These are phyloP conservation scores for Penicillium sp. DNA, from an alignment of 2,329 filamentous ascomycete species.

Conservation along the genomic window DNA sequence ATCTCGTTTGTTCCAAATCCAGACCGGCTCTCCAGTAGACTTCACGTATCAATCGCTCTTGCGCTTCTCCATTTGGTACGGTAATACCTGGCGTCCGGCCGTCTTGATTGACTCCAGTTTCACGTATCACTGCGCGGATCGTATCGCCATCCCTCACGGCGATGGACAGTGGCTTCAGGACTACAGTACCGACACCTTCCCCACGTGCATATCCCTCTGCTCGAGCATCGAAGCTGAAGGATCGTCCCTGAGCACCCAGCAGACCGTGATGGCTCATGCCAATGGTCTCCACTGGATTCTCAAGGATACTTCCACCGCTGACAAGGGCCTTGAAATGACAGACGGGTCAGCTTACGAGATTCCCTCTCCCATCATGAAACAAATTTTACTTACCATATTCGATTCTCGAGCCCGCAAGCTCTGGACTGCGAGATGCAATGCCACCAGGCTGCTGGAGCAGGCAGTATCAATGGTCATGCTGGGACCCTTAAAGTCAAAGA, in stretches of 20 bases:
- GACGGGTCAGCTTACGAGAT: neutral
- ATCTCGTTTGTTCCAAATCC: slow-evolving; percentile 19
- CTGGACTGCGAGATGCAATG: slow-evolving; percentile 38
- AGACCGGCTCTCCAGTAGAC: slow-evolving; percentile 31
- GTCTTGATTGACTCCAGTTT: slow-evolving; percentile 27
- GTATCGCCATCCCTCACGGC: slow-evolving; percentile 33
- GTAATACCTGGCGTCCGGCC: slow-evolving; percentile 43
- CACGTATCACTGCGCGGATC: slow-evolving; percentile 32
- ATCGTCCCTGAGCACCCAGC: slow-evolving; percentile 32
- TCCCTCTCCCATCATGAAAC: neutral
- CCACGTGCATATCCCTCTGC: slow-evolving; percentile 36
- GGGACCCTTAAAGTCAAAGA: slow-evolving; percentile 24
- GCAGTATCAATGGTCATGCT: slow-evolving; percentile 40
- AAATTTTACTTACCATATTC: slow-evolving; percentile 18
- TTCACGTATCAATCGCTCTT: slow-evolving; percentile 32
- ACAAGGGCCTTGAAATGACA: slow-evolving; percentile 28
- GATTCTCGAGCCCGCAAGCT: slow-evolving; percentile 20
- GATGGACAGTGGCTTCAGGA: slow-evolving; percentile 27
- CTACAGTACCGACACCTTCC: slow-evolving; percentile 32
- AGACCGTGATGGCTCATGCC: slow-evolving; percentile 35
- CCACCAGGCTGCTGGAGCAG: slow-evolving; percentile 38
- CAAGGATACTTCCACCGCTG: slow-evolving; percentile 36
- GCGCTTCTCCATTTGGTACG: slow-evolving; percentile 36
- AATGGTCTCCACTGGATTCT: slow-evolving; percentile 28
- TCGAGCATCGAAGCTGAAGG: slow-evolving; percentile 29